A percentile compares a stretch with the other conserved stretches of the same genome.
Conservation (phyloP, 2,329 filamentous ascomycete species). For the Cadophora sp. region DNA sequence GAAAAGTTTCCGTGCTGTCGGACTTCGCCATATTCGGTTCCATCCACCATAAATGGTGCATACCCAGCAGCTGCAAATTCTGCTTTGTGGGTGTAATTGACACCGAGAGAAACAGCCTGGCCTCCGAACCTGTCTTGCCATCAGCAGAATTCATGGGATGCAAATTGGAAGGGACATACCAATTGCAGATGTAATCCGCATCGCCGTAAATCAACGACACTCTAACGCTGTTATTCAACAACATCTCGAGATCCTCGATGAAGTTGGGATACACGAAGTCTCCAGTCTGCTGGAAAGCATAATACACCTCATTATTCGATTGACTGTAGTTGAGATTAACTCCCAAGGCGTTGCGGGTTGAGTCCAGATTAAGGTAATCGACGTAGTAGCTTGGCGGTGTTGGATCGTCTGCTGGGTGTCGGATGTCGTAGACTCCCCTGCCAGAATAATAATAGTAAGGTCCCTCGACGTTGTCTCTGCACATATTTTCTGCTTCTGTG, state of each 20-base stretch:
- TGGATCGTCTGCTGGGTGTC: conserved; percentile 57
- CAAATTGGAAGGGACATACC: conserved; percentile 17
- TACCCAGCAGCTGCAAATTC: conserved; percentile 63
- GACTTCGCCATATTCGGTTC: conserved; percentile 61
- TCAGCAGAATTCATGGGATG: neutral
- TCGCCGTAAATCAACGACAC: conserved; percentile 65
- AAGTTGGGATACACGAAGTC: conserved; percentile 70
- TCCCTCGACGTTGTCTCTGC: conserved; percentile 61
- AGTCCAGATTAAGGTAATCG: conserved; percentile 46
- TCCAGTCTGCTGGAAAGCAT: conserved; percentile 55
- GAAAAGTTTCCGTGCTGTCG: conserved; percentile 62
- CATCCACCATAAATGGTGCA: conserved; percentile 61
- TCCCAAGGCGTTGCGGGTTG: conserved; percentile 26
- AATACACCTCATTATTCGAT: conserved; percentile 49
- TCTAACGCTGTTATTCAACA: conserved; percentile 56
- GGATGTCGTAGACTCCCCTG: conserved; percentile 58
- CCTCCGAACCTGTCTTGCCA: conserved; percentile 54
- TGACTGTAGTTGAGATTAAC: conserved; percentile 47
- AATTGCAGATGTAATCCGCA: conserved; percentile 44
- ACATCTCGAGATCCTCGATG: conserved; percentile 52
- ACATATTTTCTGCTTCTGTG: conserved; percentile 59
- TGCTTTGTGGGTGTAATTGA: conserved; percentile 52
- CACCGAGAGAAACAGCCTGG: conserved; percentile 60
- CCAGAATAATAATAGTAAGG: conserved; percentile 45
- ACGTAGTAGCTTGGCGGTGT: conserved; percentile 56